phyloP scores from a whole-genome alignment of 192 early-diverging fungal genomes.

The Coemansia sp. region DNA sequence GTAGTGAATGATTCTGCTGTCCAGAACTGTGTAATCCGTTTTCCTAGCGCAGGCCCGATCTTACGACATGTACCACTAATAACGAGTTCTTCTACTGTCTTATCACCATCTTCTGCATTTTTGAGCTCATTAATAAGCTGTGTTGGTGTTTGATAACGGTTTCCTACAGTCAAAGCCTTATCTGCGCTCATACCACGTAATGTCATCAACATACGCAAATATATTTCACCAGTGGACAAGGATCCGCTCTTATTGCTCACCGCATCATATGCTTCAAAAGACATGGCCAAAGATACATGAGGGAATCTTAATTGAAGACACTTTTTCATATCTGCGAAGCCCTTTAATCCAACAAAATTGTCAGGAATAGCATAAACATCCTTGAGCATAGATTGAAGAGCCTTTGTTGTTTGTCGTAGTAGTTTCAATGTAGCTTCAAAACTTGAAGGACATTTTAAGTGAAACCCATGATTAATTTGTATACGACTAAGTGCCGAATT shows the following conservation, averaged over 20 bases:
- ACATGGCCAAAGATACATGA: constrained; percentile 53
- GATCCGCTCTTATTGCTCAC: constrained; percentile 76
- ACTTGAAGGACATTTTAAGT: constrained; percentile 70
- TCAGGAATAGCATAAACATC: constrained; percentile 62
- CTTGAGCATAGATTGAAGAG: constrained; percentile 56
- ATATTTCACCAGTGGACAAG: constrained; percentile 72
- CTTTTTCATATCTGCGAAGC: constrained; percentile 57
- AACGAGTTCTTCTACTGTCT: constrained; percentile 55
- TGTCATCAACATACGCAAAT: constrained; percentile 81
- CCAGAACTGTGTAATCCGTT: constrained; percentile 64
- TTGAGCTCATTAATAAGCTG: constrained; percentile 54
- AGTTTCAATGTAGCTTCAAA: constrained; percentile 85
- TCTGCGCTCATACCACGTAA: constrained; percentile 80
- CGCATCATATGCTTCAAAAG: constrained; percentile 62
- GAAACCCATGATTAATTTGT: constrained; percentile 80
- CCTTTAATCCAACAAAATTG: constrained; percentile 47
- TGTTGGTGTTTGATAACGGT: constrained; percentile 65
- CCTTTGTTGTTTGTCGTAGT: constrained; percentile 62
- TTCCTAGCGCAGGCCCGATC: constrained; percentile 56
- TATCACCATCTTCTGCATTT: constrained; percentile 30
- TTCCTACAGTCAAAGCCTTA: constrained; percentile 75
- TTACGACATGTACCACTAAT: constrained; percentile 55
- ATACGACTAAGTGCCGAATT: constrained; percentile 70
- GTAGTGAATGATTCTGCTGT: constrained; percentile 38
- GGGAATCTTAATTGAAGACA: constrained; percentile 36